Evolutionary conservation across 495 filamentous ascomycete genomes (phyloP).

Genomic region (Trichoderma asperelloides): DNA sequence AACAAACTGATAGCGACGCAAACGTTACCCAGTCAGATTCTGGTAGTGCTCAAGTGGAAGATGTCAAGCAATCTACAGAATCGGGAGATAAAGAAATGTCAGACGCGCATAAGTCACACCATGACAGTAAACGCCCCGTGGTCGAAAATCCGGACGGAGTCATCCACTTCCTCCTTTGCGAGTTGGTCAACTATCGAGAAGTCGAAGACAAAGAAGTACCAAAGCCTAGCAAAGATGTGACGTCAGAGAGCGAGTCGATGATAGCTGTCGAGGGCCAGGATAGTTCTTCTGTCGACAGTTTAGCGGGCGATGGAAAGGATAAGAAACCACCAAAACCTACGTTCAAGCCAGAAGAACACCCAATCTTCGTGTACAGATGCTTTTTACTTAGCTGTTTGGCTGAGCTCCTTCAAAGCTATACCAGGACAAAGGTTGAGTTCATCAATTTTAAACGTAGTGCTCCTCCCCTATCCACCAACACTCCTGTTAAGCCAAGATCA

Average conservation of each 20-base stretch:
- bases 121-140: conserved; percentile 71
- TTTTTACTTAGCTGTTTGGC: conserved; percentile 90
- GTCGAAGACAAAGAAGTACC: conserved; percentile 69
- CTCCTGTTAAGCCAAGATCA: conserved; percentile 88
- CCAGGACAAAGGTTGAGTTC: conserved; percentile 91
- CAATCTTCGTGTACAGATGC: conserved; percentile 92
- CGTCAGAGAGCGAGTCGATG: conserved; percentile 24
- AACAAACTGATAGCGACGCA: conserved; percentile 23
- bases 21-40: conserved; percentile 34
- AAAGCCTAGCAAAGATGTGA: conserved; percentile 41
- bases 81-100: conserved; percentile 42
- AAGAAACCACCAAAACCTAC: conserved; percentile 65
- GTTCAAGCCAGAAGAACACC: conserved; percentile 89
- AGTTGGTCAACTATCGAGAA: conserved; percentile 84
- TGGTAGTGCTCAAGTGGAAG: conserved; percentile 40
- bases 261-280: conserved; percentile 17
- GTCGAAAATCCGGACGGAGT: conserved; percentile 94
- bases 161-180: conserved; percentile 89
- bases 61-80: conserved; percentile 46
- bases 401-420: conserved; percentile 89
- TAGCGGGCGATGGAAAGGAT: conserved; percentile 32
- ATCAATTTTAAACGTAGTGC: conserved; percentile 94
- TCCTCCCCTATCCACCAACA: conserved; percentile 58
- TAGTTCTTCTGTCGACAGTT: conserved; percentile 20
- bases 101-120: conserved; percentile 50